A percentile compares a stretch with the other conserved stretches of the same genome.
These are phyloP conservation scores for Retiboletus flavoniger DNA, from an alignment of 1,284 basidiomycete genomes.

Conservation along the genomic window DNA sequence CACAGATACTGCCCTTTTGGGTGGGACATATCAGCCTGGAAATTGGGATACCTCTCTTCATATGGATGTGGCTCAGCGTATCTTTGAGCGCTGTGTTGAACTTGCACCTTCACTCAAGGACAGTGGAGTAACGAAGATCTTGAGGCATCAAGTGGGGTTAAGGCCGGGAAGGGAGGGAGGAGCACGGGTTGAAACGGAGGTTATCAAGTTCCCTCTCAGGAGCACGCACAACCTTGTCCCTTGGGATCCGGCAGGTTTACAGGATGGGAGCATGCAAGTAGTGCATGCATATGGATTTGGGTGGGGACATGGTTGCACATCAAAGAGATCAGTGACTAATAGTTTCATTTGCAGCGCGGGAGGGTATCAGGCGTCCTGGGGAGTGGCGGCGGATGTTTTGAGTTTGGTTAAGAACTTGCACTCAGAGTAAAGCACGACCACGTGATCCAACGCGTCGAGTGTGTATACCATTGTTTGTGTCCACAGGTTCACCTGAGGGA, in stretches of 20 bases:
- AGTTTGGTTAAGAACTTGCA: constrained; percentile 26
- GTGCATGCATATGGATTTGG: constrained; percentile 70
- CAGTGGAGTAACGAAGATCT: constrained; percentile 41
- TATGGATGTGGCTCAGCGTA: constrained; percentile 41
- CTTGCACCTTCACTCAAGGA: constrained; percentile 40
- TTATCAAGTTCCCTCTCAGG: constrained; percentile 40
- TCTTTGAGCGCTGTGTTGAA: constrained; percentile 44
- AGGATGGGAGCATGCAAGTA: constrained; percentile 41
- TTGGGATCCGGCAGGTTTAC: constrained; percentile 19
- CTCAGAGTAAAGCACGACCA: constrained; percentile 27
- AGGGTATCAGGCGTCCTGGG: constrained; percentile 59
- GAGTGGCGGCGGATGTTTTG: constrained; percentile 46
- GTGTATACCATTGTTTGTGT: constrained; percentile 30
- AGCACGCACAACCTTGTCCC: constrained; percentile 32
- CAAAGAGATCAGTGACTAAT: constrained; percentile 1
- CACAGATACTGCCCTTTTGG: constrained; percentile 47
- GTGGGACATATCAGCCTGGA: constrained; percentile 51
- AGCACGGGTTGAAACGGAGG: constrained; percentile 55
- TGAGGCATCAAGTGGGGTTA: constrained; percentile 62
- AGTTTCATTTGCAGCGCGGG: constrained; percentile 36
- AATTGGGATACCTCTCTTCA: constrained; percentile 52
- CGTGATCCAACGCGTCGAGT: constrained; percentile 31
- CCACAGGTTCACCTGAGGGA: constrained; percentile 8
- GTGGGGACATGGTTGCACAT: constrained; percentile 30
- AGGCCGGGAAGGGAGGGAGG: constrained; percentile 59